These are phyloP conservation scores for Alisma plantagoaquatica DNA, from an alignment of 106 monocot genomes.

Conservation along the genomic window DNA sequence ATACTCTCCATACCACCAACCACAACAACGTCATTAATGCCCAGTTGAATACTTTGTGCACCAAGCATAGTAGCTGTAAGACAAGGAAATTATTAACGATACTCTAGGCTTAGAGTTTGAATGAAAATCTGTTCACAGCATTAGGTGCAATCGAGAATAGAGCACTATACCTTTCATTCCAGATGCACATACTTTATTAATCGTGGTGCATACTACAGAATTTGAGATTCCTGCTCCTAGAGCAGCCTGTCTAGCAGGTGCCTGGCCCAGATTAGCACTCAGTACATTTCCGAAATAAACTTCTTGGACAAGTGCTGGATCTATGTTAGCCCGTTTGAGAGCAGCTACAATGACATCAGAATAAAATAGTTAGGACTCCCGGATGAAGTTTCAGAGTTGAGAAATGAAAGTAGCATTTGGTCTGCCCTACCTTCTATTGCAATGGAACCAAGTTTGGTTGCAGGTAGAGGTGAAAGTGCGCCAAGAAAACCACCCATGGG, in stretches of 20 bases:
- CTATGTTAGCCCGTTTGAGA: constrained; percentile 73
- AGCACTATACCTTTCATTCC: constrained; percentile 99
- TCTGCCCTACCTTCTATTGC: constrained; percentile 79
- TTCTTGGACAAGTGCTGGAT: constrained; percentile 84
- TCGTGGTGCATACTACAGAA: constrained; percentile 76
- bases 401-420: too few relatives aligned
- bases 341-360: constrained; percentile 40
- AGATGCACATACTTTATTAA: constrained; percentile 99
- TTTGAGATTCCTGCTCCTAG: constrained; percentile 94
- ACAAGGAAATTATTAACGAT: too few relatives aligned
- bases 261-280: constrained; percentile 96
- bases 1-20: constrained; percentile 99
- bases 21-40: constrained; percentile 93
- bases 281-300: constrained; percentile 96
- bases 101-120: too few relatives aligned
- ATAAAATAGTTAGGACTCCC: too few relatives aligned
- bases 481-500: constrained; percentile 95
- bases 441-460: constrained; percentile 91
- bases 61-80: constrained; percentile 81
- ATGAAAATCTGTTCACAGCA: too few relatives aligned
- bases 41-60: constrained; percentile 89
- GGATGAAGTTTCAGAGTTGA: too few relatives aligned
- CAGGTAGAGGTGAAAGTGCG: constrained; percentile 73
- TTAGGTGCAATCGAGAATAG: too few relatives aligned
- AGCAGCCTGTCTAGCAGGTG: constrained; percentile 98